These are phyloP conservation scores for Ustilago esculenta DNA, from an alignment of 1,284 basidiomycete species.

Conservation along the genomic window DNA sequence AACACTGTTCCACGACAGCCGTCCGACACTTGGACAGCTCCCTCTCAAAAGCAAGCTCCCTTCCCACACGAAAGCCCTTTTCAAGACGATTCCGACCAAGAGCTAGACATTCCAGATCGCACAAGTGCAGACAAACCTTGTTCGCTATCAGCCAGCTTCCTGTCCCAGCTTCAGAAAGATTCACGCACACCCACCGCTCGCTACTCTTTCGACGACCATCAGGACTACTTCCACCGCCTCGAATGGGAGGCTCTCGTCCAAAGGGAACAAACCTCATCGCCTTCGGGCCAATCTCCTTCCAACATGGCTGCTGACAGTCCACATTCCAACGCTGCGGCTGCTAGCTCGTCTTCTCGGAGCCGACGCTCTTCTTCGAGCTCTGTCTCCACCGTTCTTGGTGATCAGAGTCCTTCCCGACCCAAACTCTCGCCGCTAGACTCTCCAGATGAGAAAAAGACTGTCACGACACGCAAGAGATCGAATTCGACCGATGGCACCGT, in stretches of 20 bases:
- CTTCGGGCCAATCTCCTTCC: background rate
- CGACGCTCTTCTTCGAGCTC: constrained; percentile 11
- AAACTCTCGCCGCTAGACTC: constrained; percentile 1
- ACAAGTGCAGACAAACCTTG: constrained; percentile 4
- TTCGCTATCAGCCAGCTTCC: constrained; percentile 29
- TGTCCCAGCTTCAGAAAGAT: constrained; percentile 19
- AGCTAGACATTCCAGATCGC: background rate
- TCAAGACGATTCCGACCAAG: constrained; percentile 4
- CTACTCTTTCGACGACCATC: constrained; percentile 48
- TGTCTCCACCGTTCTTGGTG: constrained; percentile 3
- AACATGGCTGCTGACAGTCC: constrained; percentile 6
- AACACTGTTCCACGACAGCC: background rate
- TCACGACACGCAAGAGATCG: constrained; percentile 14
- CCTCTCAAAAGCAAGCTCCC: background rate
- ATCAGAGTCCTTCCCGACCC: constrained; percentile 10
- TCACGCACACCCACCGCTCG: constrained; percentile 22
- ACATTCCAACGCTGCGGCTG: background rate
- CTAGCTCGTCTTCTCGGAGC: constrained; percentile 3
- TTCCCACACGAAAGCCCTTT: background rate
- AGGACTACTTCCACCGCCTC: constrained; percentile 39
- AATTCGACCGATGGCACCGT: constrained; percentile 29
- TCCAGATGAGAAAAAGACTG: background rate
- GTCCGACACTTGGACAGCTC: background rate
- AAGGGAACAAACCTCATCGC: constrained; percentile 1
- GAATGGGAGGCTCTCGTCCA: constrained; percentile 37